Conservation (phyloP, 805 yeast genomes). For the Huiozyma sinensis region DNA sequence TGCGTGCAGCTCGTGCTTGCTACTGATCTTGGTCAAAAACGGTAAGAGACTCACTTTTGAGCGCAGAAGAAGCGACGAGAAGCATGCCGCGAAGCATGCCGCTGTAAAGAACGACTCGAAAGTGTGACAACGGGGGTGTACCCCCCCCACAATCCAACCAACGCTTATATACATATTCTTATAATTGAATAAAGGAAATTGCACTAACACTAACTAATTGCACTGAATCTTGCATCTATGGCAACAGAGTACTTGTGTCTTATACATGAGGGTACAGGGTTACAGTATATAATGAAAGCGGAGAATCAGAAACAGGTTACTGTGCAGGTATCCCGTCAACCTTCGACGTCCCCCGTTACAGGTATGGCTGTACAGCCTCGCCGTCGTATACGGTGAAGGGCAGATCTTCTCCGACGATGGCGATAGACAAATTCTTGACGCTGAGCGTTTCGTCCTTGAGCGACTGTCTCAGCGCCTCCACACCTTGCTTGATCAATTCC, state of each 20-base stretch:
- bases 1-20: neutral
- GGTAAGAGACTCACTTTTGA: constrained; percentile 3
- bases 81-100: neutral
- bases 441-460: constrained; percentile 90
- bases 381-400: constrained; percentile 76
- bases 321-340: no score
- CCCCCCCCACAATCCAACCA: no score
- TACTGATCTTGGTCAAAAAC: neutral
- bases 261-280: no score
- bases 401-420: constrained; percentile 77
- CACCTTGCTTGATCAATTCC: constrained; percentile 73
- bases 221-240: no score
- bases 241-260: no score
- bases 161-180: no score
- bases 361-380: constrained; percentile 49
- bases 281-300: no score
- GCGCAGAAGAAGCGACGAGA: constrained; percentile 2
- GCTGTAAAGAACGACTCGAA: neutral
- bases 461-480: constrained; percentile 87
- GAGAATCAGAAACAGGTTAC: no score
- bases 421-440: constrained; percentile 74
- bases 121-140: no score
- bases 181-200: no score
- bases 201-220: no score
- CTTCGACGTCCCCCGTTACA: constrained; percentile 8